A percentile compares a stretch with the other conserved stretches of the same genome.
Evolutionary conservation across 1,139 yeast genomes (phyloP).

Genomic region (Blastobotrys malaysiensis): DNA sequence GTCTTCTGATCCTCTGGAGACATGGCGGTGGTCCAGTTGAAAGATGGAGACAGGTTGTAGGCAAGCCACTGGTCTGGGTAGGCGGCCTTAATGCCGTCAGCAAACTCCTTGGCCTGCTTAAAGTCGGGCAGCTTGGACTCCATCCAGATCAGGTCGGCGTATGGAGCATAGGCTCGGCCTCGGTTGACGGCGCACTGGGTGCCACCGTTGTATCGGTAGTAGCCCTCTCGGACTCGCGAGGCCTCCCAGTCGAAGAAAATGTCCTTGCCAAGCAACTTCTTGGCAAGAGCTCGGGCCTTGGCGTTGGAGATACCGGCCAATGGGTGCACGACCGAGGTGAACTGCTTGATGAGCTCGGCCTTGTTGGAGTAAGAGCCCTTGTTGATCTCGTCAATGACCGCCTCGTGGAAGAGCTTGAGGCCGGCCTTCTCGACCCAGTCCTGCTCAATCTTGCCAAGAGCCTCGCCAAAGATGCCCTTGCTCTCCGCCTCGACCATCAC

Average conservation of each 20-base stretch:
- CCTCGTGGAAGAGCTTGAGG: conserved; percentile 84
- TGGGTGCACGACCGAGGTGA: conserved; percentile 68
- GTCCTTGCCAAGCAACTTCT: conserved; percentile 72
- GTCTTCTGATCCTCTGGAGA: conserved; percentile 81
- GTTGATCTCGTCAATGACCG: conserved; percentile 79
- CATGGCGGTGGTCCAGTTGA: conserved; percentile 98
- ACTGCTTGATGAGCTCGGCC: conserved; percentile 57
- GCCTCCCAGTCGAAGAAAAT: conserved; percentile 93
- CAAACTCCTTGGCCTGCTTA: conserved; percentile 90
- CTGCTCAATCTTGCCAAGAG: conserved; percentile 66
- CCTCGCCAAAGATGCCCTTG: conserved; percentile 65
- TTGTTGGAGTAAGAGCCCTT: conserved; percentile 58
- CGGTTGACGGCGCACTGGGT: conserved; percentile 97
- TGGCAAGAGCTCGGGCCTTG: conserved; percentile 77
- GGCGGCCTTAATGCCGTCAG: conserved; percentile 77
- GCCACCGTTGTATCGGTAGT: conserved; percentile 94
- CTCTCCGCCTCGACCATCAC: conserved; percentile 79
- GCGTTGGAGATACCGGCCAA: conserved; percentile 67
- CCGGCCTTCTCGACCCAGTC: conserved; percentile 85
- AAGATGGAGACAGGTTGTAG: conserved; percentile 92
- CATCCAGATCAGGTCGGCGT: conserved; percentile 97
- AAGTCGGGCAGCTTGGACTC: conserved; percentile 95
- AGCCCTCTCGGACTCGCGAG: conserved; percentile 95
- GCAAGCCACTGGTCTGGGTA: conserved; percentile 94
- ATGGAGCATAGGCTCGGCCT: conserved; percentile 93